Evolutionary conservation across 805 yeast species (phyloP), one percentile per base, ranked within the genome.

Genomic region (Starmerella sp.): DNA sequence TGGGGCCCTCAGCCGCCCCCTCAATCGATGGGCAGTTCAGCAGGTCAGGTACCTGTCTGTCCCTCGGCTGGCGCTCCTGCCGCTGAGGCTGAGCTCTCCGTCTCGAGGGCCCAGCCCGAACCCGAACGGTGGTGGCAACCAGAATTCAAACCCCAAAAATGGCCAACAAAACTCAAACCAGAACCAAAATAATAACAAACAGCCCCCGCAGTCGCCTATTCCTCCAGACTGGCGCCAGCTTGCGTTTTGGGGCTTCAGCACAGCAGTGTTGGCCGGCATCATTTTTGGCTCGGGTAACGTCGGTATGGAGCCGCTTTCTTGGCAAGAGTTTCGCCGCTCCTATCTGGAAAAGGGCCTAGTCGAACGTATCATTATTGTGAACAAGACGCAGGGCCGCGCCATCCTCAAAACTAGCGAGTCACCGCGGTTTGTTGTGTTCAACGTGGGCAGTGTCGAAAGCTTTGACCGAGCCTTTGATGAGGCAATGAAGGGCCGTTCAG

Each of bases 311-410:
- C 89, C 86, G 65, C 75, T 91, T 56, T 82, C 96, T 2, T 93
- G 89, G 84, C 97, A 93, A 72, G 95, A 91, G 65, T 91, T 93
- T 72, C 78, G 87, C 43, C 74, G 82, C 5, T 75, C 82, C 48
- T 83, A 82, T 64, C 74, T 93, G 57, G 86, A 84, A 58, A 85
- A 82, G 63, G 89, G 89, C 5, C 75, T 80, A 44, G 99, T 93
- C 13, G 76, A 81, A 48, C 80, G 78, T 60, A 73, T 93, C 52
- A 70, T 81, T 17, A 90, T 93, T 7, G 81, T 87, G 34, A 91
- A 93, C 72, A 84, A 84, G 63, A 73, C 79, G 11, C 76, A 77
- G 48, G 98, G 88, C 7, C 77, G 83, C 53, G 85, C 91, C 2
- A 81, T 79, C 17, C 72, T 87, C 56, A 62, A 61, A 44, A 54